Conservation (phyloP, 345 rosid species). For the Limnanthes douglasii region DNA sequence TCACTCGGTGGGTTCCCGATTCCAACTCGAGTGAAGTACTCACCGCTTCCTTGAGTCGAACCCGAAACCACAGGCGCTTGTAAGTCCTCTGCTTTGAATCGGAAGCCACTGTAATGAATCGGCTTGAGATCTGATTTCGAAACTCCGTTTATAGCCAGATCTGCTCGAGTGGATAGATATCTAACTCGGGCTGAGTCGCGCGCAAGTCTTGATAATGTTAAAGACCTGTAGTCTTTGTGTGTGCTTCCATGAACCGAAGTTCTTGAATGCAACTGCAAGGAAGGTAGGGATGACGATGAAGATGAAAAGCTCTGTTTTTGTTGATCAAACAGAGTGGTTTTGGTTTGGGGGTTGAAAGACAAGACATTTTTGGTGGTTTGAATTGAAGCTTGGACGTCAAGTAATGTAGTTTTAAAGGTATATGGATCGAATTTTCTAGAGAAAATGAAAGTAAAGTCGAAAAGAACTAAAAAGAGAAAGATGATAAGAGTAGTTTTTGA, state of each 20-base stretch:
- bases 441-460: constrained; percentile 11
- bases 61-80: constrained; percentile 65
- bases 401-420: constrained; percentile 11
- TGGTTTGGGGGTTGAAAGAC: constrained; percentile 4
- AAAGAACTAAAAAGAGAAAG: constrained; percentile 8
- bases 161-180: constrained; percentile 32
- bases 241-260: constrained; percentile 17
- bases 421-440: constrained; percentile 17
- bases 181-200: constrained; percentile 65
- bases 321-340: constrained; percentile 12
- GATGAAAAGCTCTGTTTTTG: constrained; percentile 9
- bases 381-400: constrained; percentile 31
- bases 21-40: constrained; percentile 78
- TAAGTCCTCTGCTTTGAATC: constrained; percentile 10
- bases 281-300: constrained; percentile 10
- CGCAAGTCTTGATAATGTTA: constrained; percentile 38
- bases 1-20: constrained; percentile 64
- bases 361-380: constrained; percentile 12
- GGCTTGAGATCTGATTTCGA: constrained; percentile 40
- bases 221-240: constrained; percentile 45
- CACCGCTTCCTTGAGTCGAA: constrained; percentile 82
- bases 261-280: constrained; percentile 39
- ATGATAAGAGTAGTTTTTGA: no score
- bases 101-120: constrained; percentile 3
- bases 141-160: constrained; percentile 30